Evolutionary conservation across 73 alveolate genomes (phyloP).

Genomic region (Paramecium tetraurelia): DNA sequence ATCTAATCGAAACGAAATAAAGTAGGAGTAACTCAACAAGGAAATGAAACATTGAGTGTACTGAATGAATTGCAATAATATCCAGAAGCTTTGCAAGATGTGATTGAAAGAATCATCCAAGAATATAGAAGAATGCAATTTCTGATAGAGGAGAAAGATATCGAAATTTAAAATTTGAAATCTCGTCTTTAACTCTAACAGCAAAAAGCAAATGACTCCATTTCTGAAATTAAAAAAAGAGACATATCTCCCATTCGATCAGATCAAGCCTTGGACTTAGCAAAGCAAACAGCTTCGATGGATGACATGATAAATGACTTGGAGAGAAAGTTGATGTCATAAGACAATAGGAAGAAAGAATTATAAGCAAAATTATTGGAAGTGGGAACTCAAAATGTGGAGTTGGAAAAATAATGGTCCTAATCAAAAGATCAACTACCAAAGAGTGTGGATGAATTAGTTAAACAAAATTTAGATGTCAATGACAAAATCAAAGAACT

Average conservation of each 20-base stretch:
- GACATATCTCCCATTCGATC: not conserved
- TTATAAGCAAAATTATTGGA: not conserved
- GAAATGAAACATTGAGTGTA: not conserved
- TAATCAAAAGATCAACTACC: not conserved
- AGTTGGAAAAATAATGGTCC: not conserved
- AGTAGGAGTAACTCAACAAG: not conserved
- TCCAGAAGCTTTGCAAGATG: conserved; percentile 2
- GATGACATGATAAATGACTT: not conserved
- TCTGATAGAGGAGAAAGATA: not conserved
- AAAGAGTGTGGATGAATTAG: not conserved
- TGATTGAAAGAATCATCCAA: not conserved
- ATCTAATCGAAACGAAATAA: not conserved
- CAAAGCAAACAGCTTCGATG: not conserved
- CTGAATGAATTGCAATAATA: not conserved
- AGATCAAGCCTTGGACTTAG: not conserved
- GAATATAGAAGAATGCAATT: conserved; percentile 12
- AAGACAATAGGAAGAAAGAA: not conserved
- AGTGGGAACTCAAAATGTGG: not conserved
- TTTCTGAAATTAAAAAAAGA: not conserved
- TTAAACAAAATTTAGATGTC: not conserved
- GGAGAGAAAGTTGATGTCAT: not conserved
- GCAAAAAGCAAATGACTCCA: not conserved
- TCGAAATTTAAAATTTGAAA: not conserved
- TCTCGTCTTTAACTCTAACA: not conserved
- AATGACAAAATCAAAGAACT: not conserved